phyloP scores from a whole-genome alignment of 164 flowering plant genomes.

The grape (Vitis vinifera) region DNA sequence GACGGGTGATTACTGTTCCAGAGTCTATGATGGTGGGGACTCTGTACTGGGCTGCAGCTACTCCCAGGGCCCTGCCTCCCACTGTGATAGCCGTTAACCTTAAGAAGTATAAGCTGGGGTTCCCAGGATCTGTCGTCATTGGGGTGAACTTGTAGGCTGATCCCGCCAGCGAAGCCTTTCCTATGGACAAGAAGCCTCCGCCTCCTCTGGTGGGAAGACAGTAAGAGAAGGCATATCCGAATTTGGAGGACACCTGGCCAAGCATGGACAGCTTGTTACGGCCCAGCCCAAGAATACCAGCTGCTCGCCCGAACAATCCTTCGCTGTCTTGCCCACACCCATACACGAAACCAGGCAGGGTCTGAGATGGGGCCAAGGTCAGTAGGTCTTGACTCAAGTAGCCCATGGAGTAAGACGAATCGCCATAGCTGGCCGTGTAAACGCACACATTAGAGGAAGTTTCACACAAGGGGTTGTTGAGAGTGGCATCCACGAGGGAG shows the following conservation, averaged over 20 bases:
- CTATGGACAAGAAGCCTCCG: constrained; percentile 35
- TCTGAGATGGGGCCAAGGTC: constrained; percentile 19
- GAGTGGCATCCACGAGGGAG: constrained; percentile 32
- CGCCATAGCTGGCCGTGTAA: constrained; percentile 49
- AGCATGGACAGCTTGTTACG: constrained; percentile 40
- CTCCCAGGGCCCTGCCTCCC: constrained; percentile 19
- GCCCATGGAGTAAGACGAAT: constrained; percentile 42
- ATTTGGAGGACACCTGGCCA: constrained; percentile 32
- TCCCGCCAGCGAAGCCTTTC: constrained; percentile 9
- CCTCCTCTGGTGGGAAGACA: constrained; percentile 41
- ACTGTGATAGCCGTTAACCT: constrained; percentile 30
- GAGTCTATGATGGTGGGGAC: constrained; percentile 51
- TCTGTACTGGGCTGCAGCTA: constrained; percentile 14
- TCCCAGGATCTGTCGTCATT: constrained; percentile 28
- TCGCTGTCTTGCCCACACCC: constrained; percentile 58
- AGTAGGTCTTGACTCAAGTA: constrained; percentile 36
- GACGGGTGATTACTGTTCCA: constrained; percentile 54
- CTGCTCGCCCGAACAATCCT: constrained; percentile 47
- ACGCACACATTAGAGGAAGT: constrained; percentile 18
- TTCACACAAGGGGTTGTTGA: constrained; percentile 33
- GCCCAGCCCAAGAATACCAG: constrained; percentile 53
- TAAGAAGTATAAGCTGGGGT: constrained; percentile 36
- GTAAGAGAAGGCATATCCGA: constrained; percentile 46
- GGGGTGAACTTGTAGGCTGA: constrained; percentile 40
- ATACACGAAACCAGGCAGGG: constrained; percentile 24